A percentile compares a stretch with the other conserved stretches of the same genome.
These are phyloP conservation scores for Candida boidinii DNA, from an alignment of 805 yeast genomes.

Conservation along the genomic window DNA sequence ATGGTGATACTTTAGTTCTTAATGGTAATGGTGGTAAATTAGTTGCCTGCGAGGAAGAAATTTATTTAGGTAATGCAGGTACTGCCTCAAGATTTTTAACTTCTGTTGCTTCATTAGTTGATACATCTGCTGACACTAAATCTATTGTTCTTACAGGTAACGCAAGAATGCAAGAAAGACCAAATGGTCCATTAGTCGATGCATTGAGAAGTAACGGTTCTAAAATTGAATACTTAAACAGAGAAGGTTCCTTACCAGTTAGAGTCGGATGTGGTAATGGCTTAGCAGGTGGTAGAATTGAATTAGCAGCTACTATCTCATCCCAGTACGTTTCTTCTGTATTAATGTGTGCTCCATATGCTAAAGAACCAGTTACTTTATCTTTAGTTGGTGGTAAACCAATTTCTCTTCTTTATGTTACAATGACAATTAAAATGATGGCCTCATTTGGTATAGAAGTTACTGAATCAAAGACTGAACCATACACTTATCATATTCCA, in stretches of 20 bases:
- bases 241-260: constrained; percentile 80
- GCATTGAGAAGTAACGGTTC: constrained; percentile 81
- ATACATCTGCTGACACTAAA: constrained; percentile 30
- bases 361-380: constrained; percentile 78
- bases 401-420: constrained; percentile 89
- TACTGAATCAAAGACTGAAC: constrained; percentile 56
- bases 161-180: constrained; percentile 95
- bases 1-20: constrained; percentile 82
- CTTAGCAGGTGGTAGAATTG: constrained; percentile 84
- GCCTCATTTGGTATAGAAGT: constrained; percentile 78
- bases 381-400: constrained; percentile 94
- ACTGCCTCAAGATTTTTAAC: constrained; percentile 95
- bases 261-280: constrained; percentile 60
- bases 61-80: constrained; percentile 95
- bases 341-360: constrained; percentile 97
- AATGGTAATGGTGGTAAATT: constrained; percentile 80
- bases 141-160: constrained; percentile 79
- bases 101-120: constrained; percentile 81
- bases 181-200: constrained; percentile 92
- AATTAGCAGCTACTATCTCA: constrained; percentile 90
- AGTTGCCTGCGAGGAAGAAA: constrained; percentile 51
- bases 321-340: constrained; percentile 96
- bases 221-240: constrained; percentile 59
- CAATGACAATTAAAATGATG: constrained; percentile 98
- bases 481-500: constrained; percentile 86